phyloP scores from a whole-genome alignment of 495 filamentous ascomycete genomes.

The Hypoxylon crocopeplum region DNA sequence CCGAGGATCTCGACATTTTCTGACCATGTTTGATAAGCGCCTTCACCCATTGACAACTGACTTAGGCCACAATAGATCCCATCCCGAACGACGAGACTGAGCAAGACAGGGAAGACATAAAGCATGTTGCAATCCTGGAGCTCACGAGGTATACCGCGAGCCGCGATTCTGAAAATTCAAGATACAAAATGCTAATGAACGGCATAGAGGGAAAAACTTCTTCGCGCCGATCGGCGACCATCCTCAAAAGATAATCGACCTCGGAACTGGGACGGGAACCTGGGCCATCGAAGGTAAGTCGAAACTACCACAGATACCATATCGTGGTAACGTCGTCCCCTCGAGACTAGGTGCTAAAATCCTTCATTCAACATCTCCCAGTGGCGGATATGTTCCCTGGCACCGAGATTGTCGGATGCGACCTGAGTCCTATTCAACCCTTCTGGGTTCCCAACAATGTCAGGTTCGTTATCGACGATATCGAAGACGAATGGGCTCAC shows the following conservation, averaged over 20 bases:
- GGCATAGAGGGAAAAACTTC: conserved; percentile 38
- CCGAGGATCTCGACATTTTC: too few relatives aligned
- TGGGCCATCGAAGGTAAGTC: conserved; percentile 60
- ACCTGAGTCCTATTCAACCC: conserved; percentile 55
- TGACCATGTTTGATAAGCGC: too few relatives aligned
- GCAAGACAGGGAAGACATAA: conserved; percentile 50
- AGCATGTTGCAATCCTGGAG: conserved; percentile 61
- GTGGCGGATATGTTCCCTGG: conserved; percentile 56
- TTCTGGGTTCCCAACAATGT: conserved; percentile 51
- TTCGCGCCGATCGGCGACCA: conserved; percentile 50
- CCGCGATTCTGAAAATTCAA: not conserved
- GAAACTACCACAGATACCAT: not conserved
- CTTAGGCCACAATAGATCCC: conserved; percentile 5
- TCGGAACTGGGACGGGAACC: conserved; percentile 66
- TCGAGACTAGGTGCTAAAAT: not conserved
- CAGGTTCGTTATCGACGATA: conserved; percentile 57
- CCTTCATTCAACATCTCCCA: conserved; percentile 44
- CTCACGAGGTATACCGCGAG: conserved; percentile 39
- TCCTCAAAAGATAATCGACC: conserved; percentile 53
- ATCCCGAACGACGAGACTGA: conserved; percentile 38
- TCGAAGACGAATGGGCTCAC: conserved; percentile 49
- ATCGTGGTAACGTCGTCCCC: not conserved
- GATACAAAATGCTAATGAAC: not conserved
- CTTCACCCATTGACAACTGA: not conserved
- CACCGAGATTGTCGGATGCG: conserved; percentile 48